These are phyloP conservation scores for Middelhovenomyces tepae DNA, from an alignment of 805 yeast genomes.

Conservation along the genomic window DNA sequence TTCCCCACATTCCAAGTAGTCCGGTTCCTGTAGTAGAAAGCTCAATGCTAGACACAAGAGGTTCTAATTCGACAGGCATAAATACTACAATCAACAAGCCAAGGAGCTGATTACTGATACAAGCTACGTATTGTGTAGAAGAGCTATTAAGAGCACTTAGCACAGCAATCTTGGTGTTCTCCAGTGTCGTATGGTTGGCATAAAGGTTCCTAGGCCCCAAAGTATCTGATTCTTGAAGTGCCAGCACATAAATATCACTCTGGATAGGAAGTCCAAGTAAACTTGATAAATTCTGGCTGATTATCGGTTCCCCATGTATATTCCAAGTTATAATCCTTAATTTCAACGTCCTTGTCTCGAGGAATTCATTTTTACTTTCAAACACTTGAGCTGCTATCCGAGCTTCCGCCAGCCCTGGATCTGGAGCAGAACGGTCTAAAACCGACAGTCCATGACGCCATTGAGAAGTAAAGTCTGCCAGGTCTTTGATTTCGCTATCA, in stretches of 20 bases:
- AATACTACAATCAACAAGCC: constrained; percentile 44
- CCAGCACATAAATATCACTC: constrained; percentile 31
- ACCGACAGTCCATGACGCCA: too few species aligned
- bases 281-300: constrained; percentile 14
- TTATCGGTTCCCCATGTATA: constrained; percentile 21
- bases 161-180: constrained; percentile 17
- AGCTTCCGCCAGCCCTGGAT: too few species aligned
- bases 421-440: too few species aligned
- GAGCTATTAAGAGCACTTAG: constrained; percentile 18
- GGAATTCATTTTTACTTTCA: constrained; percentile 8
- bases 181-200: constrained; percentile 26
- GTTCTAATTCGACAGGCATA: constrained; percentile 25
- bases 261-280: constrained; percentile 16
- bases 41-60: constrained; percentile 34
- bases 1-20: constrained; percentile 48
- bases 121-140: constrained; percentile 30
- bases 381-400: too few species aligned
- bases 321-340: constrained; percentile 26
- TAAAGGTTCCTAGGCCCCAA: constrained; percentile 32
- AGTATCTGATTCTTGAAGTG: constrained; percentile 45
- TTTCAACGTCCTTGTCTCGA: constrained; percentile 15
- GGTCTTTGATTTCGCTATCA: constrained; percentile 7
- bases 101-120: constrained; percentile 36
- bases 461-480: constrained; percentile 23
- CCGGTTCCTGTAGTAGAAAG: constrained; percentile 48